Evolutionary conservation across 805 yeast species (phyloP).

Genomic region (Cyberlindnera xylosilytica): DNA sequence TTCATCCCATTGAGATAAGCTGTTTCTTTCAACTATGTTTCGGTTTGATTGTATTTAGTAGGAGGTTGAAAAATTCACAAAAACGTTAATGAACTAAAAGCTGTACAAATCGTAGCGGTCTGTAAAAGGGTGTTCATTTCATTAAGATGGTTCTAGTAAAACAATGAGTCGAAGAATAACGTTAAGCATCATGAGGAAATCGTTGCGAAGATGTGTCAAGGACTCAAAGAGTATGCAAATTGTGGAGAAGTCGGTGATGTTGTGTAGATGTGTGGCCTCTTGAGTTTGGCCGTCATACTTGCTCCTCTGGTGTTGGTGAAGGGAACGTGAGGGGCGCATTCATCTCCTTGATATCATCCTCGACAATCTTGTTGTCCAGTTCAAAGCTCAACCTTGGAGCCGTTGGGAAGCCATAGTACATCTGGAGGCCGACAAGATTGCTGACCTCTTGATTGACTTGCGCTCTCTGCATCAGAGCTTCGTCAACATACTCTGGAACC

Average conservation of each 20-base stretch:
- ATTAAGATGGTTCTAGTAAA: conserved; percentile 1
- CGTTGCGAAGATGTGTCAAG: neutral
- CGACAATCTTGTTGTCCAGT: conserved; percentile 68
- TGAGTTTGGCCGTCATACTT: neutral
- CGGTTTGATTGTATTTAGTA: conserved; percentile 22
- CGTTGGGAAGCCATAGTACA: conserved; percentile 75
- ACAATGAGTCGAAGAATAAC: neutral
- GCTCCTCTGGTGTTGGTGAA: neutral
- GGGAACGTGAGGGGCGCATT: conserved; percentile 8
- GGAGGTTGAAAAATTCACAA: conserved; percentile 13
- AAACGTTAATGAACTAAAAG: conserved; percentile 17
- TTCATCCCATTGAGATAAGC: conserved; percentile 68
- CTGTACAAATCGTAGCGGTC: neutral
- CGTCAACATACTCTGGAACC: conserved; percentile 39
- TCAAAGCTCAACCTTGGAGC: conserved; percentile 62
- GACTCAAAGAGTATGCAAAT: neutral
- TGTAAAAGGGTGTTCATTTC: neutral
- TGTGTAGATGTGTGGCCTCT: neutral
- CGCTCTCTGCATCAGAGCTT: conserved; percentile 64
- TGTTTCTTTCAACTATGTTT: conserved; percentile 3
- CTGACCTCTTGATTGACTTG: conserved; percentile 68
- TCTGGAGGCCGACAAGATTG: conserved; percentile 60
- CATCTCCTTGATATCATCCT: conserved; percentile 69
- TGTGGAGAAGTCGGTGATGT: neutral
- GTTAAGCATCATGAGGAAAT: neutral